Percentiles rank a stretch among this genome's conserved stretches.
Evolutionary conservation across 2,329 filamentous ascomycete species (phyloP).

Genomic region (Plenodomus lindquistii): DNA sequence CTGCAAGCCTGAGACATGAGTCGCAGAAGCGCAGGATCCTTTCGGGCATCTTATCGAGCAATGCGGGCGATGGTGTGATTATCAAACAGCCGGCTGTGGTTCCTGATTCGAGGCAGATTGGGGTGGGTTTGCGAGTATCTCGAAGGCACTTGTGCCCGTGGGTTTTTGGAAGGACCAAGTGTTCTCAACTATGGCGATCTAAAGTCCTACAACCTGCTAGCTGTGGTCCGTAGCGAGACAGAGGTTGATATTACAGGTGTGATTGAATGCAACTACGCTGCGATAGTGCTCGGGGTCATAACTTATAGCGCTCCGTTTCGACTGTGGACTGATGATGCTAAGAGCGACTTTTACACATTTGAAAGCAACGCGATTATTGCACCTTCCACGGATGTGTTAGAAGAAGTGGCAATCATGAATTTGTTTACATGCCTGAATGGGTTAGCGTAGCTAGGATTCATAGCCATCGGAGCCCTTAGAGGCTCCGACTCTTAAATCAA

Average conservation of each 20-base stretch:
- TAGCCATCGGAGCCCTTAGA: too few relatives aligned
- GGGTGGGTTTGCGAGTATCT: constrained; percentile 9
- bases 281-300: constrained; percentile 38
- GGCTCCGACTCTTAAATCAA: too few relatives aligned
- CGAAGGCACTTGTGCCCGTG: constrained; percentile 12
- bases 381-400: constrained; percentile 3
- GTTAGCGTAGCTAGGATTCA: too few relatives aligned
- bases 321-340: constrained; percentile 31
- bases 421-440: too few relatives aligned
- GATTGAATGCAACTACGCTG: constrained; percentile 42
- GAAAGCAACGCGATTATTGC: constrained; percentile 20
- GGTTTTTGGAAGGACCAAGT: constrained; percentile 11
- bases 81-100: neutral
- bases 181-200: constrained; percentile 33
- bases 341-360: too few relatives aligned
- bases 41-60: constrained; percentile 7
- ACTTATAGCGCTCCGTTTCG: constrained; percentile 36
- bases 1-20: neutral
- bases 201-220: constrained; percentile 32
- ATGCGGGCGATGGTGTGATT: constrained; percentile 9
- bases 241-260: constrained; percentile 25
- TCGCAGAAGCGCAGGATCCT: neutral
- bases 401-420: too few relatives aligned
- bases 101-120: constrained; percentile 11
- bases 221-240: constrained; percentile 9